Percentiles rank a stretch among this genome's conserved stretches.
These are phyloP conservation scores for Handroanthus guayacan DNA, from an alignment of 257 asterid genomes.

Conservation along the genomic window DNA sequence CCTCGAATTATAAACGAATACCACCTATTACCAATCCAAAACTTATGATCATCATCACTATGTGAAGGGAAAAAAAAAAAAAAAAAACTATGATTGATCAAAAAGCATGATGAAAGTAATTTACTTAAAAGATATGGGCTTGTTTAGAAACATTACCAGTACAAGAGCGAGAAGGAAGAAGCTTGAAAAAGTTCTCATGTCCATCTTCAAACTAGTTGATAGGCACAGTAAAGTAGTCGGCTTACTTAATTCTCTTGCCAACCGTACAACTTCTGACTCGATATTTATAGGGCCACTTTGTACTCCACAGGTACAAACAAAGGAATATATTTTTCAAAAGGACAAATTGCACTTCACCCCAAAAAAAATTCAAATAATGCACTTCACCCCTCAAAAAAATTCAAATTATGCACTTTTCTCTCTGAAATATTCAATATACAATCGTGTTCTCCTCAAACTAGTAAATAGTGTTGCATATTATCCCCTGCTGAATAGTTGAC, in stretches of 20 bases:
- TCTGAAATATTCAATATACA: too few species aligned
- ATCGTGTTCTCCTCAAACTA: too few species aligned
- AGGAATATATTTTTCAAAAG: not conserved
- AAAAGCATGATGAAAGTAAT: not conserved
- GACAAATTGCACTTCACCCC: conserved; percentile 23
- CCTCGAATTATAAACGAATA: too few species aligned
- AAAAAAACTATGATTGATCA: not conserved
- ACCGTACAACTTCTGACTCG: conserved; percentile 36
- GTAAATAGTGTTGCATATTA: too few species aligned
- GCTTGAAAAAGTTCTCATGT: conserved; percentile 27
- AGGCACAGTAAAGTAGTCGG: not conserved
- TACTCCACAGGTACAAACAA: not conserved
- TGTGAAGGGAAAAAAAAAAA: too few species aligned
- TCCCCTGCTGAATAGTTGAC: too few species aligned
- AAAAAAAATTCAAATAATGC: too few species aligned
- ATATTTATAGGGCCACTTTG: conserved; percentile 35
- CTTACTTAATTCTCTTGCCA: not conserved
- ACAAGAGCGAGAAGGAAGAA: conserved; percentile 36
- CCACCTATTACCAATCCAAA: too few species aligned
- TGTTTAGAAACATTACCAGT: conserved; percentile 26
- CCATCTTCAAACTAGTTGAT: conserved; percentile 12
- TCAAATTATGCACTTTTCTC: too few species aligned
- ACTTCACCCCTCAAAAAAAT: too few species aligned
- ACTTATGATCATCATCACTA: too few species aligned
- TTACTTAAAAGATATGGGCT: not conserved